Conservation (phyloP, 1,284 basidiomycete genomes). For the Leucoagaricus sp. region DNA sequence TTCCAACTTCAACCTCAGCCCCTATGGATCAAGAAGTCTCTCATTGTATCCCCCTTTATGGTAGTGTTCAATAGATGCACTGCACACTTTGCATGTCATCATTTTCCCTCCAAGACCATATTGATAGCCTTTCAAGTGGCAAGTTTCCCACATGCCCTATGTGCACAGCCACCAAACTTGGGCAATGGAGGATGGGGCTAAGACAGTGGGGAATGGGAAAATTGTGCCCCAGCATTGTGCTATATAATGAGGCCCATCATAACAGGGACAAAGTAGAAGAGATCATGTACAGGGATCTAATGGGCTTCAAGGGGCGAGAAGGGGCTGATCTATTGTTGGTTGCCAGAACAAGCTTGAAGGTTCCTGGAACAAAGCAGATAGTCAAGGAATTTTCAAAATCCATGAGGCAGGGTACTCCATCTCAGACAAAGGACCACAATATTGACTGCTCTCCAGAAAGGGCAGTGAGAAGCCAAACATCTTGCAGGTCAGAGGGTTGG, state of each 20-base stretch:
- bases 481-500: slow-evolving; percentile 24
- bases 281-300: slow-evolving; percentile 74
- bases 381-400: slow-evolving; percentile 91
- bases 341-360: slow-evolving; percentile 87
- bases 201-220: slow-evolving; percentile 81
- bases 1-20: slow-evolving; percentile 22
- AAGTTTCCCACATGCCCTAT: slow-evolving; percentile 78
- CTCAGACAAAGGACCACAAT: slow-evolving; percentile 17
- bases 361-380: slow-evolving; percentile 92
- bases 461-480: slow-evolving; percentile 17
- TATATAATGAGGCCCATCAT: slow-evolving; percentile 90
- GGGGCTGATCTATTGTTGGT: slow-evolving; percentile 88
- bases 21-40: slow-evolving; percentile 56
- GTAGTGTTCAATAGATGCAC: slow-evolving; percentile 78
- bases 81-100: slow-evolving; percentile 82
- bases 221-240: slow-evolving; percentile 84
- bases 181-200: slow-evolving; percentile 76
- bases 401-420: slow-evolving; percentile 52
- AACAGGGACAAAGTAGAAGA: slow-evolving; percentile 87
- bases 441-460: background rate
- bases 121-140: slow-evolving; percentile 58
- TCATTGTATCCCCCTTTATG: slow-evolving; percentile 89
- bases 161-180: slow-evolving; percentile 70
- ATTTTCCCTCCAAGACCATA: slow-evolving; percentile 62
- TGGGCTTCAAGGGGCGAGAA: slow-evolving; percentile 64